phyloP scores from a whole-genome alignment of 108 stramenopile genomes.

The Cyclotella choctawhatcheeana region DNA sequence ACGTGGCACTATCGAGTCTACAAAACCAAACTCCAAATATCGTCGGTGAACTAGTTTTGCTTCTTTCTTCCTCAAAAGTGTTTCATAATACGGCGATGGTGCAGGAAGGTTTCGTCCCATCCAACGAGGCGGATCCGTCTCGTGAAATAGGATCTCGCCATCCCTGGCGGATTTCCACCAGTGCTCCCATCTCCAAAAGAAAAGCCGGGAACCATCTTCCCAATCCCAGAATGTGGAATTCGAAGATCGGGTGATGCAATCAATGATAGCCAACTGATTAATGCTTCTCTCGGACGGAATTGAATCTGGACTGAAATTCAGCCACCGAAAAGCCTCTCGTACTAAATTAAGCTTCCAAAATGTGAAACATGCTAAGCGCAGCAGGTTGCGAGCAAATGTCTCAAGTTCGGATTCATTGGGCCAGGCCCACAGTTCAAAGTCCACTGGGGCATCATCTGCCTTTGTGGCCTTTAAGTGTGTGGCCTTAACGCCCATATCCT shows the following conservation, averaged over 20 bases:
- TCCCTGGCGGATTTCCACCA: constrained; percentile 15
- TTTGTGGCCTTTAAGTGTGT: constrained; percentile 1
- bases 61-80: constrained; percentile 1
- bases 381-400: neutral
- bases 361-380: neutral
- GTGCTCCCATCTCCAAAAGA: constrained; percentile 45
- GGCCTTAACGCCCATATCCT: constrained; percentile 7
- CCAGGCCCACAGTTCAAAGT: constrained; percentile 12
- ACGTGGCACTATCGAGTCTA: neutral
- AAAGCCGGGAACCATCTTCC: constrained; percentile 31
- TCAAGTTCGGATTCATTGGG: constrained; percentile 6
- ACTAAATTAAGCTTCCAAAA: neutral
- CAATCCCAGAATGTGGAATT: constrained; percentile 39
- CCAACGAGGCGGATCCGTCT: neutral
- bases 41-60: neutral
- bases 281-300: neutral
- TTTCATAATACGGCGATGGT: neutral
- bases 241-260: constrained; percentile 1
- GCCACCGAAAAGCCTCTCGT: constrained; percentile 4
- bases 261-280: neutral
- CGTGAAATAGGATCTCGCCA: constrained; percentile 16
- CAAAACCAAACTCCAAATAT: constrained; percentile 13
- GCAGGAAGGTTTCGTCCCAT: constrained; percentile 7
- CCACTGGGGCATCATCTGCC: constrained; percentile 13
- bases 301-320: neutral